These are phyloP conservation scores for Fusarium decemcellulare DNA, from an alignment of 2,329 filamentous ascomycete genomes.

Conservation along the genomic window DNA sequence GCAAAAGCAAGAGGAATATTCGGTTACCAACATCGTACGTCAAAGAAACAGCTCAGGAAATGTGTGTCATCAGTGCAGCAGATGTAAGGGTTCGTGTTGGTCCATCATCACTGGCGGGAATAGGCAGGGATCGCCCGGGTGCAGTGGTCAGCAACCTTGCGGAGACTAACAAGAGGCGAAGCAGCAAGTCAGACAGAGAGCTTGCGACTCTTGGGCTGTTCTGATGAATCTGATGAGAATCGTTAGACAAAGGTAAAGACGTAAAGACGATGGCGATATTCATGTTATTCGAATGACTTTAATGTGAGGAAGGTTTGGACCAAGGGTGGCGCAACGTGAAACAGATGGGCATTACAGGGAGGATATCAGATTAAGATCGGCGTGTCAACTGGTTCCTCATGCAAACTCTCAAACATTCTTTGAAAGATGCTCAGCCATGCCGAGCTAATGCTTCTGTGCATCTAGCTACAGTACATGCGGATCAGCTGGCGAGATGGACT, in stretches of 20 bases:
- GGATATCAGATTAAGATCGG: neutral
- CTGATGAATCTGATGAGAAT: neutral
- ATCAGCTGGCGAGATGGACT: neutral
- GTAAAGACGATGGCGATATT: neutral
- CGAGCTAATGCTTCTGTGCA: neutral
- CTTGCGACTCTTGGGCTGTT: neutral
- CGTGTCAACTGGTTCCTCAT: neutral
- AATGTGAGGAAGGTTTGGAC: too few species aligned
- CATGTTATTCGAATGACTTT: neutral
- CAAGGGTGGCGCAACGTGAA: neutral
- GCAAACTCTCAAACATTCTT: neutral
- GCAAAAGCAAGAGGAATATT: too few species aligned
- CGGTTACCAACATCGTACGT: too few species aligned
- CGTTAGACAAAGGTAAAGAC: neutral
- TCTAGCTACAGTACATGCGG: neutral
- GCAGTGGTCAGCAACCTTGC: constrained; percentile 28
- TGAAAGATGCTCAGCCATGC: neutral
- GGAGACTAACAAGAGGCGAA: constrained; percentile 27
- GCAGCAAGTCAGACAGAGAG: constrained; percentile 8
- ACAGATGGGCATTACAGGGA: neutral
- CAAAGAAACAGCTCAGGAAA: too few species aligned
- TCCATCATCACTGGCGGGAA: neutral
- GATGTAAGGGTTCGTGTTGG: too few species aligned
- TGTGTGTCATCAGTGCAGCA: too few species aligned
- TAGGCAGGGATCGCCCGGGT: constrained; percentile 2